These are phyloP conservation scores for Coniferiporia sulphurascens DNA, from an alignment of 1,284 basidiomycete genomes.

Conservation along the genomic window DNA sequence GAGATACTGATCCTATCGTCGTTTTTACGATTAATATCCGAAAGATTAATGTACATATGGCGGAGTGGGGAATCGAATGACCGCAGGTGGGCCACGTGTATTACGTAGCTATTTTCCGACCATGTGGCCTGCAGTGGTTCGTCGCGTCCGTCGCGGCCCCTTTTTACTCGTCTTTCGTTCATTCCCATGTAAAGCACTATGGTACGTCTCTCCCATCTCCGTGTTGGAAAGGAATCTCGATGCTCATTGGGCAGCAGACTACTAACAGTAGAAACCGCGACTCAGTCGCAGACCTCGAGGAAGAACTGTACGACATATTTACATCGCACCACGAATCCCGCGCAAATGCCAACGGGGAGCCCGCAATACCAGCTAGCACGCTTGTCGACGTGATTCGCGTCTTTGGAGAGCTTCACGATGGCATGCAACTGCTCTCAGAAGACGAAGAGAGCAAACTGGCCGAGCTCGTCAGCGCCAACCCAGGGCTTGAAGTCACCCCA, in stretches of 20 bases:
- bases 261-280: constrained; percentile 23
- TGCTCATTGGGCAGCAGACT: not conserved
- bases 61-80: not conserved
- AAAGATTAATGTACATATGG: too few relatives aligned
- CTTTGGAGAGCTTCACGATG: constrained; percentile 53
- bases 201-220: not conserved
- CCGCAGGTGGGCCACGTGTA: not conserved
- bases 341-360: constrained; percentile 49
- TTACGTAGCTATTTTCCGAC: not conserved
- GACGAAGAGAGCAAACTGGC: constrained; percentile 57
- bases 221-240: not conserved
- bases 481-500: constrained; percentile 63
- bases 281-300: constrained; percentile 63
- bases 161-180: not conserved
- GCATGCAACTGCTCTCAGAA: constrained; percentile 50
- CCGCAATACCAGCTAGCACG: constrained; percentile 60
- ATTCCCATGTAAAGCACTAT: not conserved
- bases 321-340: constrained; percentile 53
- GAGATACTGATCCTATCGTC: too few relatives aligned
- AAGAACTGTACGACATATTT: constrained; percentile 61
- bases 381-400: constrained; percentile 61
- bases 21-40: too few relatives aligned
- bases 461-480: constrained; percentile 49
- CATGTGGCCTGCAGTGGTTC: not conserved
- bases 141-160: not conserved